phyloP scores from a whole-genome alignment of 2,329 filamentous ascomycete genomes.

The Colletotrichum costaricense region DNA sequence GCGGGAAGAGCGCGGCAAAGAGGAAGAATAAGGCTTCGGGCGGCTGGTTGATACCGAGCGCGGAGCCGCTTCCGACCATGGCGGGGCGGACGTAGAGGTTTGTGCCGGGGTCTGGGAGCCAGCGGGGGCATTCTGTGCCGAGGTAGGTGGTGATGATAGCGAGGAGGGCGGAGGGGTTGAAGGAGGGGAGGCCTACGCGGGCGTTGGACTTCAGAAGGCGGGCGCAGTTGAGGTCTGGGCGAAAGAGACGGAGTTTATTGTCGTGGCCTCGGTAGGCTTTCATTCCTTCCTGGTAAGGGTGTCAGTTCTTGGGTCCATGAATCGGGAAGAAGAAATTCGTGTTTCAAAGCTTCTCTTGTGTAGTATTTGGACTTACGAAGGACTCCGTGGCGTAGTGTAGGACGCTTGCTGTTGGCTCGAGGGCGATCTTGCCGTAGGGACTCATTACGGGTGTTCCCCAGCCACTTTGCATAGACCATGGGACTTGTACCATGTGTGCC shows the following conservation, averaged over 20 bases:
- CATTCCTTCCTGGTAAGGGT: slow-evolving; percentile 61
- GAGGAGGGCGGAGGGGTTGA: slow-evolving; percentile 70
- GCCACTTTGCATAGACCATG: slow-evolving; percentile 69
- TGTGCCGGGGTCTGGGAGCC: slow-evolving; percentile 68
- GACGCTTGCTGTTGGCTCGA: slow-evolving; percentile 76
- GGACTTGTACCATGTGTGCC: slow-evolving; percentile 76
- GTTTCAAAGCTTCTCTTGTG: no score
- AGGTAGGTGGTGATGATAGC: slow-evolving; percentile 71
- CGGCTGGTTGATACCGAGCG: slow-evolving; percentile 72
- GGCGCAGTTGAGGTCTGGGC: slow-evolving; percentile 70
- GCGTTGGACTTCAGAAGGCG: slow-evolving; percentile 61
- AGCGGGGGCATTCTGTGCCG: slow-evolving; percentile 66
- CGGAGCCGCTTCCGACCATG: slow-evolving; percentile 70
- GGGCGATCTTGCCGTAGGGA: slow-evolving; percentile 73
- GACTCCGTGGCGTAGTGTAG: slow-evolving; percentile 83
- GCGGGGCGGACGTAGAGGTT: slow-evolving; percentile 76
- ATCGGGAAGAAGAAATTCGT: no score
- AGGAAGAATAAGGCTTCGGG: slow-evolving; percentile 75
- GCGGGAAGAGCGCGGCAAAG: slow-evolving; percentile 52
- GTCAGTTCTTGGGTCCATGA: no score
- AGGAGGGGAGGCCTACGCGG: slow-evolving; percentile 74
- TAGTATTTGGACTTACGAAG: slow-evolving; percentile 53
- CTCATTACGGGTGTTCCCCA: slow-evolving; percentile 75
- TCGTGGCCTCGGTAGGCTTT: slow-evolving; percentile 81
- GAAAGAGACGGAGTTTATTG: slow-evolving; percentile 73